phyloP scores from a whole-genome alignment of 1,284 basidiomycete genomes.

The Cryptococcus hybrid region DNA sequence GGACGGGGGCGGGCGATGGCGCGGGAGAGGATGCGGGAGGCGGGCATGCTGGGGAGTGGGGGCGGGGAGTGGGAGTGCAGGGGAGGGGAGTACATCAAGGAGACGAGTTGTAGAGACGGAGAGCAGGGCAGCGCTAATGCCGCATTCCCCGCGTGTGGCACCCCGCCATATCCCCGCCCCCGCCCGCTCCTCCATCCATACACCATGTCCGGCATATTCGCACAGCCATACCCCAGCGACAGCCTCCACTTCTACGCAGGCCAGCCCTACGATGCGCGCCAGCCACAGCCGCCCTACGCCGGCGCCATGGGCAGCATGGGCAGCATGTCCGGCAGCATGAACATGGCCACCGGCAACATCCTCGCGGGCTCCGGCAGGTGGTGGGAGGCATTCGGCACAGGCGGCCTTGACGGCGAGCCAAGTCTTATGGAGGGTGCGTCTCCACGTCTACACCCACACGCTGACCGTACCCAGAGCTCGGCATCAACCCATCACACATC shows the following conservation, averaged over 20 bases:
- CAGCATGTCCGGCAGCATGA: slow-evolving; percentile 24
- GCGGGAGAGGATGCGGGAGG: slow-evolving; percentile 41
- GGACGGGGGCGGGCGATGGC: slow-evolving; percentile 30
- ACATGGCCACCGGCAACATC: slow-evolving; percentile 52
- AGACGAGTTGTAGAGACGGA: neutral
- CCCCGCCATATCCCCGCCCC: slow-evolving; percentile 1
- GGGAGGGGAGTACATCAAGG: neutral
- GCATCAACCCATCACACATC: slow-evolving; percentile 97
- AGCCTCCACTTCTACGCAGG: slow-evolving; percentile 15
- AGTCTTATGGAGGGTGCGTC: slow-evolving; percentile 81
- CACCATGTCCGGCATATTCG: neutral
- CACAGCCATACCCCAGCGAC: slow-evolving; percentile 14
- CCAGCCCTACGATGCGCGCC: slow-evolving; percentile 29
- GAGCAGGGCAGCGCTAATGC: no score
- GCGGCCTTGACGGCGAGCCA: slow-evolving; percentile 89
- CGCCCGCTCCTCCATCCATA: neutral
- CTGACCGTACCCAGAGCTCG: slow-evolving; percentile 67
- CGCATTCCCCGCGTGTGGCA: slow-evolving; percentile 12
- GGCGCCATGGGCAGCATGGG: neutral
- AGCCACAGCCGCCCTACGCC: slow-evolving; percentile 15
- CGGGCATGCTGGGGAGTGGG: slow-evolving; percentile 38
- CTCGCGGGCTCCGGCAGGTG: slow-evolving; percentile 72
- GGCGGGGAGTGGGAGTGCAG: no score
- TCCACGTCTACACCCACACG: neutral
- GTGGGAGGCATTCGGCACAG: slow-evolving; percentile 95